Percentiles rank a stretch among this genome's conserved stretches.
phyloP scores from a whole-genome alignment of 148 eudicot genomes.

The Mesembryanthemum crystallinum region DNA sequence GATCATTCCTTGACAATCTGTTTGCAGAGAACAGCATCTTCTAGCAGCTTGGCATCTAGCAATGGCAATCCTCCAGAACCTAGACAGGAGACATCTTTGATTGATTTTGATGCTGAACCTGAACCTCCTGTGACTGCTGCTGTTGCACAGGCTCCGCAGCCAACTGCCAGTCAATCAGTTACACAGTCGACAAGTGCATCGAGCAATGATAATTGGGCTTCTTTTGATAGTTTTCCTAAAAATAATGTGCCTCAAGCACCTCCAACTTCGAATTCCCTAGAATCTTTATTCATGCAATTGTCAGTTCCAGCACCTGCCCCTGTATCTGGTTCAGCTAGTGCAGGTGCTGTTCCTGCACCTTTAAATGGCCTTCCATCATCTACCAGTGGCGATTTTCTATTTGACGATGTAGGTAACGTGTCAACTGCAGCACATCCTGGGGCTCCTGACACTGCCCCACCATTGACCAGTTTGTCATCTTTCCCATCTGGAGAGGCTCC shows the following conservation, averaged over 20 bases:
- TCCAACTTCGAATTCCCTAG: conserved; percentile 45
- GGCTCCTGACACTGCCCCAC: conserved; percentile 28
- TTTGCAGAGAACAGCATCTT: conserved; percentile 83
- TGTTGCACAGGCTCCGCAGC: conserved; percentile 40
- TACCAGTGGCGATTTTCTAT: conserved; percentile 32
- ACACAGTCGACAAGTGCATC: conserved; percentile 42
- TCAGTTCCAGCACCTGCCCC: conserved; percentile 51
- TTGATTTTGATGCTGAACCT: conserved; percentile 83
- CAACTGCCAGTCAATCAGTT: conserved; percentile 31
- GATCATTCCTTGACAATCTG: conserved; percentile 17
- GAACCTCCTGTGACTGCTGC: conserved; percentile 49
- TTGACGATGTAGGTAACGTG: conserved; percentile 30
- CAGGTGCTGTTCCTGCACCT: conserved; percentile 27
- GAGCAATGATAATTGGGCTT: conserved; percentile 73
- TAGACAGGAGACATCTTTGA: conserved; percentile 64
- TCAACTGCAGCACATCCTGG: conserved; percentile 37
- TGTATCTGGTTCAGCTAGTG: conserved; percentile 32
- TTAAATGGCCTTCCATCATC: conserved; percentile 35
- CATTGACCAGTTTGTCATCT: conserved; percentile 23
- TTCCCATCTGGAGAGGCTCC: conserved; percentile 29
- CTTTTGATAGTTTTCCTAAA: conserved; percentile 59
- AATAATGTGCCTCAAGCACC: conserved; percentile 49
- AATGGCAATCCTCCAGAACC: conserved; percentile 62
- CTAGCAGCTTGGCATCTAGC: conserved; percentile 82
- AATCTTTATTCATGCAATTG: conserved; percentile 52